Conservation (phyloP, 257 asterid genomes). For the Solanum tarijense region DNA sequence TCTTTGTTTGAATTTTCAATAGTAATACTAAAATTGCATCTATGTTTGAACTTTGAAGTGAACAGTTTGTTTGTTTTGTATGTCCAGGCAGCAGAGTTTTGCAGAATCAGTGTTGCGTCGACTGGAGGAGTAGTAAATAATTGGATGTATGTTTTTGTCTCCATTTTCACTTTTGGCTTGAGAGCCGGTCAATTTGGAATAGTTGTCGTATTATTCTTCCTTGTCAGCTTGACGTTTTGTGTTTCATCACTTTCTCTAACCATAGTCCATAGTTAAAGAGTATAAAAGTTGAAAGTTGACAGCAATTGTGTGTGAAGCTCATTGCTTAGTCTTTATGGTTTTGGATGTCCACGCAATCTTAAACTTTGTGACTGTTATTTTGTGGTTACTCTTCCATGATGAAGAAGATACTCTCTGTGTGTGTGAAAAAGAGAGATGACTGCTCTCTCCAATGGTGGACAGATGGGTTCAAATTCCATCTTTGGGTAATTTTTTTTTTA, state of each 20-base stretch:
- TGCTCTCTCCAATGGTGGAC: neutral
- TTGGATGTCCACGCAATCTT: neutral
- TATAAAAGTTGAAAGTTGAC: neutral
- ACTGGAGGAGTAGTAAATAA: slow-evolving; percentile 49
- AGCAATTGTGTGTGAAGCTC: neutral
- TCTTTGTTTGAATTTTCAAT: neutral
- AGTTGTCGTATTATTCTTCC: neutral
- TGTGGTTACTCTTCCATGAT: too few species aligned
- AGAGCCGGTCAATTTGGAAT: neutral
- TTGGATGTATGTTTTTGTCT: neutral
- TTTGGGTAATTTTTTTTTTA: too few species aligned
- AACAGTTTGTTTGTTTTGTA: neutral
- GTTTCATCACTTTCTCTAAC: neutral
- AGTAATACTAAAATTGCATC: neutral
- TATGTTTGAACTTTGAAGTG: neutral
- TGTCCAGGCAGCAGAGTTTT: slow-evolving; percentile 73
- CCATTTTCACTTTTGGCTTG: neutral
- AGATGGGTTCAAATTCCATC: neutral
- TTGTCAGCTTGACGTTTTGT: neutral
- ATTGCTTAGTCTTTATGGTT: neutral
- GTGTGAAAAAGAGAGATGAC: neutral
- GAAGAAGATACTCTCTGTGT: too few species aligned
- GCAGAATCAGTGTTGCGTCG: slow-evolving; percentile 68
- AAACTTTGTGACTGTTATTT: too few species aligned
- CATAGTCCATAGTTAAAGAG: neutral